Evolutionary conservation across 2,329 filamentous ascomycete species (phyloP), one percentile per base, ranked within the genome.

Genomic region (Stagonosporopsis tanaceti): DNA sequence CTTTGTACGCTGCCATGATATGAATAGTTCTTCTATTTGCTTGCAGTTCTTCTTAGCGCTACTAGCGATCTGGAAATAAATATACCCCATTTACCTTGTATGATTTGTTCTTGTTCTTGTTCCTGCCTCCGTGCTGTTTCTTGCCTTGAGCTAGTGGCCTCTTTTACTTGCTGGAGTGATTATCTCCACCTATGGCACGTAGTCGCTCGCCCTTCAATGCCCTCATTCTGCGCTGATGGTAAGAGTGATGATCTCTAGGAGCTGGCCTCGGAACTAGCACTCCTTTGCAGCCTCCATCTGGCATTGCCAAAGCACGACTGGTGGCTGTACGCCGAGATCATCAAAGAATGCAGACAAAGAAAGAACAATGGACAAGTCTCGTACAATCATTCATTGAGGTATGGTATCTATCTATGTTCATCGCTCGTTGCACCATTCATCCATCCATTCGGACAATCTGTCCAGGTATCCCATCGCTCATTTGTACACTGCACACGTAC

Each of bases 1-100:
- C 12, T 46, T 32, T 51, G 48, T 50, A 57, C 54, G 50, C 50
- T 35, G 48, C 44, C 27, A 57, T 17, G 48, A 57, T n/a, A 53
- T 52, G 48, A 50, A 30, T 53, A 52, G 39, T 46, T 46, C n/a
- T 40, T 41, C 11, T 39, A 35, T 34, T 28, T 47, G 35, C 17
- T 32, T 30, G 54, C 44, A 32, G 11, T 57, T 50, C 40, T 55
- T 50, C 34, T 37, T 47, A 57, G 54, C 53, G 47, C 53, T 47
- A 20, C 53, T 47, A 24, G 53, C 48, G 44, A 52, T 45, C 7
- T 58, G 50, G 35, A 53, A 58, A 58, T 50, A 50, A 53, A 58
- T 58, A 58, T 58, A 58, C 55, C 55, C 55, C 28, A 50, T 53
- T 28, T 50, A 15, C 20, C 45, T 46, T 28, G 35, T 28, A 24